phyloP scores from a whole-genome alignment of 495 filamentous ascomycete genomes.

The Podospora tetraspora region DNA sequence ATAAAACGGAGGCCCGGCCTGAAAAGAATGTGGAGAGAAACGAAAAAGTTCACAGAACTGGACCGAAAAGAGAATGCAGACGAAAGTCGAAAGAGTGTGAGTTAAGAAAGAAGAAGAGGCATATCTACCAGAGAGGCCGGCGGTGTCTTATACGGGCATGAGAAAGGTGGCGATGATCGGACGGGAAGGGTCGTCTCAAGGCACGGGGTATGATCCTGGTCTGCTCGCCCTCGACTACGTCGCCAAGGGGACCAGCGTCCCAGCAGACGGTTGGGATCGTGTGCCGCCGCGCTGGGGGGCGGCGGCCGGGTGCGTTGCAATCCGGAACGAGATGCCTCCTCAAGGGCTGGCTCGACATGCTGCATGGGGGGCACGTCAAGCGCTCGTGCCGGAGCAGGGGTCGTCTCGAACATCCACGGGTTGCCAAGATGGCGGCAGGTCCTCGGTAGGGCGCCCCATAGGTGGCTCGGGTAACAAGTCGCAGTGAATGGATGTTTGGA shows the following conservation, averaged over 20 bases:
- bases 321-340: constrained; percentile 29
- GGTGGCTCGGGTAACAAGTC: constrained; percentile 10
- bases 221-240: constrained; percentile 11
- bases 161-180: constrained; percentile 12
- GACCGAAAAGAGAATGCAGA: constrained; percentile 32
- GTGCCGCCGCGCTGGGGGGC: constrained; percentile 21
- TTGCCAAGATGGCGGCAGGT: not conserved
- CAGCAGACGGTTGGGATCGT: constrained; percentile 6
- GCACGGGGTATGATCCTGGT: constrained; percentile 17
- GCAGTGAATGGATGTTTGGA: constrained; percentile 14
- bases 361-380: constrained; percentile 8
- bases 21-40: constrained; percentile 33
- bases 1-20: constrained; percentile 38
- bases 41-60: constrained; percentile 46
- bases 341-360: constrained; percentile 18
- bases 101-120: constrained; percentile 18
- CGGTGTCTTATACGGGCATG: constrained; percentile 21
- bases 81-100: constrained; percentile 28
- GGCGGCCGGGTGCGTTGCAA: constrained; percentile 19
- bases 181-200: constrained; percentile 24
- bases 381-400: not conserved
- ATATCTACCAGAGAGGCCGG: not conserved
- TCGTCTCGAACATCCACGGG: not conserved
- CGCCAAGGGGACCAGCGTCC: constrained; percentile 15
- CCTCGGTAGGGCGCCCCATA: constrained; percentile 6